phyloP scores from a whole-genome alignment of 148 eudicot species.

The Fagopyrum esculentum region DNA sequence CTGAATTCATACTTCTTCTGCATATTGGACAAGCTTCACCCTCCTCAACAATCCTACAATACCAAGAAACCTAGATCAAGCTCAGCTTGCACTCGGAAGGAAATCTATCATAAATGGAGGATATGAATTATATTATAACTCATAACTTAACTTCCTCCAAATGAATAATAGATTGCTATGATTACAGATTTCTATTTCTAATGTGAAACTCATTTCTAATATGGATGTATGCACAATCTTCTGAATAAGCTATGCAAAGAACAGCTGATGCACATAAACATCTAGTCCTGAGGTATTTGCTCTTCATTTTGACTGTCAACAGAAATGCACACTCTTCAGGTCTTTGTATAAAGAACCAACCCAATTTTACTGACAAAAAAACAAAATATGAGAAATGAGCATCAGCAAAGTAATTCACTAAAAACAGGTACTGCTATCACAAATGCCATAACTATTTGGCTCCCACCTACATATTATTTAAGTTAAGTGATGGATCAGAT shows the following conservation, averaged over 20 bases:
- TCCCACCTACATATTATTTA: constrained; percentile 58
- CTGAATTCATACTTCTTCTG: no score
- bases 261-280: neutral
- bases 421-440: no score
- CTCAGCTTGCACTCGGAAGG: no score
- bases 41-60: no score
- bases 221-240: neutral
- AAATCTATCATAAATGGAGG: no score
- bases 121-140: no score
- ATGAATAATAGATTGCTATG: neutral
- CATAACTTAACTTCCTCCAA: no score
- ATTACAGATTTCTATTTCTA: neutral
- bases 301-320: constrained; percentile 95
- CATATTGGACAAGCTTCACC: no score
- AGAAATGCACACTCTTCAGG: constrained; percentile 80
- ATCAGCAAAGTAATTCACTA: neutral
- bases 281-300: constrained; percentile 37
- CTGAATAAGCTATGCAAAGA: neutral
- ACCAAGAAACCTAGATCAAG: no score
- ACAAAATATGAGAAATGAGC: constrained; percentile 16
- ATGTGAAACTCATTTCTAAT: neutral
- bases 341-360: constrained; percentile 51
- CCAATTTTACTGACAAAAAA: constrained; percentile 71
- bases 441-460: constrained; percentile 80
- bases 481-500: neutral